Base-by-base conservation (phyloP, 495 filamentous ascomycete genomes). In the Aspergillus sclerotioniger region DNA sequence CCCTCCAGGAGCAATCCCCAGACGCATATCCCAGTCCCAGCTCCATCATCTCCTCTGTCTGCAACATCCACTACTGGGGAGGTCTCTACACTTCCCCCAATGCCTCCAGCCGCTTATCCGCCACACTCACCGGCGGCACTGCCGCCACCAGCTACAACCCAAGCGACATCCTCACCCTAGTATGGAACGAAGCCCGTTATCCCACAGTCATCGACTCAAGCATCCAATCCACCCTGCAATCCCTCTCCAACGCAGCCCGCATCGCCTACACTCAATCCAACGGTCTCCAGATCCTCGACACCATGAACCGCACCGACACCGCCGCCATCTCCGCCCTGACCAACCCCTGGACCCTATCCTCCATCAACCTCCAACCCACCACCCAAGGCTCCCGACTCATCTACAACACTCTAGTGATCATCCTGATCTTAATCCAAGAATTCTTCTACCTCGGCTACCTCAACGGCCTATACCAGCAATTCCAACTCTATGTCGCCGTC, bases 121-220 rank as follows among this genome's bases (percentile, higher is more conserved):
- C 63, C 3, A 80, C 76, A 3, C 37, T 82, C 1, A 45, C 57
- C 0, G 69, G 69, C n/a, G 69, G 65, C 7, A 29, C 54, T 0
- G 59, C 67, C 3, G 70, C 74, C 5, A 31, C 71, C 8, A 59
- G 57, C 0, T 81, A 80, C 67, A 71, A 82, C 49, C 46, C 49
- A 21, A 63, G 58, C 32, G 53, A 78, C 52, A 66, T 76, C 8
- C 55, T 82, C 20, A 67, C 66, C 7, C 74, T 73, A 55, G 68
- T 81, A 51, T 83, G 80, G 79, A 82, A 83, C 52, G 73, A 81
- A 66, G 79, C 74, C 4, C 73, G 73, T 1, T 84, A 82, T 57
- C 63, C 81, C 0, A 62, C 74, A 0, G 61, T 73, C n/a, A 59
- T 72, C 10, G 80, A 82, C 59, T 57, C 70, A 0, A 46, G 55